phyloP scores from a whole-genome alignment of 176 grass and related monocot species.

The Bonia amplexicaulis region DNA sequence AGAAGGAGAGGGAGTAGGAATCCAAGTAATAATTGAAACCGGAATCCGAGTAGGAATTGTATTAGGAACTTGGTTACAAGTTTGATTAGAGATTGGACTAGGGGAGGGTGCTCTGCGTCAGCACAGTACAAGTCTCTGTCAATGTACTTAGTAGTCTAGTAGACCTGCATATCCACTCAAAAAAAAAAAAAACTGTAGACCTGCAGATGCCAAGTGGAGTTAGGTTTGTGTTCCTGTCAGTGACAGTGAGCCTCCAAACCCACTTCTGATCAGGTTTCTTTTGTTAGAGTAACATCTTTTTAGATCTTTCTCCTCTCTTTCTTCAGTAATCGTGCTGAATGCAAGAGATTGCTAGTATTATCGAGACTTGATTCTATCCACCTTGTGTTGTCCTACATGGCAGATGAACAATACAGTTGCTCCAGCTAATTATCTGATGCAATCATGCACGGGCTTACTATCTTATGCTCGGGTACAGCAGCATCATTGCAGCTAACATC shows the following conservation, averaged over 20 bases:
- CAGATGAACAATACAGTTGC: neutral
- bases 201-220: neutral
- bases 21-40: too few species aligned
- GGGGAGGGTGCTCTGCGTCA: too few species aligned
- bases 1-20: too few species aligned
- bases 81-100: too few species aligned
- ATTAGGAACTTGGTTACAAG: too few species aligned
- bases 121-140: too few species aligned
- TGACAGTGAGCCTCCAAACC: neutral
- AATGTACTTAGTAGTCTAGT: too few species aligned
- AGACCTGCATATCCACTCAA: too few species aligned
- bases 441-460: neutral
- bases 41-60: too few species aligned
- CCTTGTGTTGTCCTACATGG: neutral
- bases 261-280: neutral
- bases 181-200: too few species aligned
- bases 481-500: neutral
- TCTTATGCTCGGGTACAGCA: neutral
- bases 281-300: neutral
- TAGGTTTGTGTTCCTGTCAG: neutral
- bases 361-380: neutral
- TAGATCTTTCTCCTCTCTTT: neutral
- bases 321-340: neutral
- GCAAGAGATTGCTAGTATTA: too few species aligned
- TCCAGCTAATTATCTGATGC: neutral